These are phyloP conservation scores for Solanum hybrid DNA, from an alignment of 305 asterid species.

Conservation along the genomic window DNA sequence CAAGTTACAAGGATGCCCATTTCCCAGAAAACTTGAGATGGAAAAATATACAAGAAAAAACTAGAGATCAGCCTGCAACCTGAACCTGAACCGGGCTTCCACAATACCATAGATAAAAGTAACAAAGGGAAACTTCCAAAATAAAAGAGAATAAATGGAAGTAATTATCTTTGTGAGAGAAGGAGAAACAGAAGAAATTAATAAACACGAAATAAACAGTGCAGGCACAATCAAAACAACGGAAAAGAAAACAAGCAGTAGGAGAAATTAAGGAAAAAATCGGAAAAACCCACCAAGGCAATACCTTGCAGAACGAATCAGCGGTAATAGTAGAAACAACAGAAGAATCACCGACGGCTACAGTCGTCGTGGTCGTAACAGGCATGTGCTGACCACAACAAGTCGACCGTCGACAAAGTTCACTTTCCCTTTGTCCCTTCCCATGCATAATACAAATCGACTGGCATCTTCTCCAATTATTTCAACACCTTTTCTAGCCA, in stretches of 20 bases:
- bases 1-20: not conserved
- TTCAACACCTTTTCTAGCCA: not conserved
- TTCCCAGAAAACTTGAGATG: not conserved
- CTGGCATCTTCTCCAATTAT: constrained; percentile 49
- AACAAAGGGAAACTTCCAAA: not conserved
- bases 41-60: not conserved
- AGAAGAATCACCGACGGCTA: constrained; percentile 20
- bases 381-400: constrained; percentile 48
- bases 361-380: constrained; percentile 25
- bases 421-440: constrained; percentile 48
- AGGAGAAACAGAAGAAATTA: not conserved
- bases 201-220: not conserved
- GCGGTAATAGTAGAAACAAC: constrained; percentile 19
- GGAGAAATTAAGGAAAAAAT: not conserved
- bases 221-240: not conserved
- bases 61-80: not conserved
- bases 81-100: not conserved
- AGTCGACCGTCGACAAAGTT: constrained; percentile 19
- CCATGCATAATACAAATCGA: constrained; percentile 51
- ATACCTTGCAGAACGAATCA: constrained; percentile 67
- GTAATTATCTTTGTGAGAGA: not conserved
- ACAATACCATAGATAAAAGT: not conserved
- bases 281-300: constrained; percentile 22
- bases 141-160: not conserved
- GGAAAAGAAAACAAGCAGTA: not conserved